A percentile compares a stretch with the other conserved stretches of the same genome.
phyloP scores from a whole-genome alignment of 495 filamentous ascomycete genomes.

The Corynascus novoguineensis region DNA sequence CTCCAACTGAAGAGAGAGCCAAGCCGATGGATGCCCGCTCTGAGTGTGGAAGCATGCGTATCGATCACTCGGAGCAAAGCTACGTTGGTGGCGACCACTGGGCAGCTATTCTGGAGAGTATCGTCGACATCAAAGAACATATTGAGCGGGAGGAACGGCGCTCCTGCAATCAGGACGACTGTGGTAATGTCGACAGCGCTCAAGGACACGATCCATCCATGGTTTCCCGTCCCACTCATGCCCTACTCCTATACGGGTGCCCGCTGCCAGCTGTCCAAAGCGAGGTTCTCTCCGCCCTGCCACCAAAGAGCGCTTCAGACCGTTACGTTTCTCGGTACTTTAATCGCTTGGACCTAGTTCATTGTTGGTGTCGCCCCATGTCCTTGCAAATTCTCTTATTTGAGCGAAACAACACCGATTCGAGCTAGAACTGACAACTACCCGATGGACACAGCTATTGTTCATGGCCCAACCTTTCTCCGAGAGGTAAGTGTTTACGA shows the following conservation, averaged over 20 bases:
- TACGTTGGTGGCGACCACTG: neutral
- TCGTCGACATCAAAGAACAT: conserved; percentile 1
- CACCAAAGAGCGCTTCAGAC: neutral
- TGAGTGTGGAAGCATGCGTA: neutral
- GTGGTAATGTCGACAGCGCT: no score
- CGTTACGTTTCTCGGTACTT: conserved; percentile 5
- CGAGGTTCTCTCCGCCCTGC: neutral
- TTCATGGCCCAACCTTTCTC: conserved; percentile 3
- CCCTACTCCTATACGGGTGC: neutral
- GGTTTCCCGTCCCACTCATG: neutral
- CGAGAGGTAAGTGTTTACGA: neutral
- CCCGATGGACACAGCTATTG: neutral
- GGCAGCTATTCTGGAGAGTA: neutral
- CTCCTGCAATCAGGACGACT: neutral
- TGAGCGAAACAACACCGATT: neutral
- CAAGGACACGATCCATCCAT: no score
- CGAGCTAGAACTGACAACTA: neutral
- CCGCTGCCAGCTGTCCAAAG: neutral
- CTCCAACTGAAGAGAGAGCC: neutral
- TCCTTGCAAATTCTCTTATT: neutral
- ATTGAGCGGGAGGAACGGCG: neutral
- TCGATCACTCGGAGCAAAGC: neutral
- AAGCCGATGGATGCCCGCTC: neutral
- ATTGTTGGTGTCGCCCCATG: neutral
- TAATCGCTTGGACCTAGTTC: conserved; percentile 2